Conservation (phyloP, 1,284 basidiomycete genomes). For the Coniferiporia sulphurascens region DNA sequence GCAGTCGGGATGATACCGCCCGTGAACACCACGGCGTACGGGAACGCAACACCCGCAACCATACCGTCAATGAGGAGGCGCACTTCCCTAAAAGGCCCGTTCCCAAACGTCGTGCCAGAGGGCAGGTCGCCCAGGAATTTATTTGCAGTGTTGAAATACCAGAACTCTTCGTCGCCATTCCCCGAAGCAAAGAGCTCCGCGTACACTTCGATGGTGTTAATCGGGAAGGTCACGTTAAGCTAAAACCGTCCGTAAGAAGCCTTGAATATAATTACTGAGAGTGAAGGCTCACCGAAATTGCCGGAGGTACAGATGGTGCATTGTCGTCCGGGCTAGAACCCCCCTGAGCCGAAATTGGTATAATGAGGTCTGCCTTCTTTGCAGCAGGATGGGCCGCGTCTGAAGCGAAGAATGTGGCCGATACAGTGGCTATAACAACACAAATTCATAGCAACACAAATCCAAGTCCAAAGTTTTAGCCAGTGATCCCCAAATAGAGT, state of each 20-base stretch:
- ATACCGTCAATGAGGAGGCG: conserved; percentile 70
- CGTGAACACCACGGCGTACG: conserved; percentile 77
- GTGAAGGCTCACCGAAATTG: conserved; percentile 50
- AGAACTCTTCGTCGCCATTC: conserved; percentile 72
- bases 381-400: conserved; percentile 51
- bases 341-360: conserved; percentile 61
- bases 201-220: conserved; percentile 61
- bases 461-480: no score
- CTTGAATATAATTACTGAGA: not conserved
- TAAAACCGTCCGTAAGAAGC: conserved; percentile 24
- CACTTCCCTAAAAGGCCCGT: conserved; percentile 77
- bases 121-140: conserved; percentile 54
- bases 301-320: conserved; percentile 63
- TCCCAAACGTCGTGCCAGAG: conserved; percentile 44
- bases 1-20: conserved; percentile 71
- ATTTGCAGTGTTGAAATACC: conserved; percentile 72
- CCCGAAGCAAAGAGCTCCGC: conserved; percentile 73
- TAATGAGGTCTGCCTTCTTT: conserved; percentile 54
- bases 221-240: conserved; percentile 65
- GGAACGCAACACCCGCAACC: conserved; percentile 72
- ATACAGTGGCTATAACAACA: conserved; percentile 46
- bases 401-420: conserved; percentile 67
- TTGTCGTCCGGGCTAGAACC: conserved; percentile 57
- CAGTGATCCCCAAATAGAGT: no score
- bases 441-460: not conserved